Percentiles rank a stretch among this genome's conserved stretches.
Evolutionary conservation across 768 basidiomycete species (phyloP).

Genomic region (Gloeostereum incarnatum): DNA sequence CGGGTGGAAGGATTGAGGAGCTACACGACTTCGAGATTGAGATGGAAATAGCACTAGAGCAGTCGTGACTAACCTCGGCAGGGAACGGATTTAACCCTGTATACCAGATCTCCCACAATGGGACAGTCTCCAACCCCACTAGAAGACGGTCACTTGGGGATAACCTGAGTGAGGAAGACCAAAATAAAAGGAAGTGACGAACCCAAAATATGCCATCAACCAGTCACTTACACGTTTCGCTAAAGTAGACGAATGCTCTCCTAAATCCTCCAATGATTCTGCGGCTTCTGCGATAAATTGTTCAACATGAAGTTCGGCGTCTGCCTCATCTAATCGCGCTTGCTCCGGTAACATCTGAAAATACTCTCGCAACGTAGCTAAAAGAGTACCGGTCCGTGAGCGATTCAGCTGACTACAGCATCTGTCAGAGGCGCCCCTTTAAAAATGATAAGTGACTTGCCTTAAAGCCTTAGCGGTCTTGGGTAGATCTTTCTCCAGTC

Average conservation of each 20-base stretch:
- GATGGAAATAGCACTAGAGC: neutral
- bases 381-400: too few relatives aligned
- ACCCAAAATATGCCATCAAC: conserved; percentile 45
- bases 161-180: neutral
- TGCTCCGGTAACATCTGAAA: neutral
- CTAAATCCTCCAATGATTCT: conserved; percentile 3
- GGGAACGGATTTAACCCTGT: conserved; percentile 58
- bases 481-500: too few relatives aligned
- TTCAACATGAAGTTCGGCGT: neutral
- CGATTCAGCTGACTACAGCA: too few relatives aligned
- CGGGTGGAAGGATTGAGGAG: conserved; percentile 64
- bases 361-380: too few relatives aligned
- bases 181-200: conserved; percentile 11
- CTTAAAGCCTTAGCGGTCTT: too few relatives aligned
- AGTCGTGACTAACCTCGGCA: conserved; percentile 39
- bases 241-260: conserved; percentile 10
- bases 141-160: neutral
- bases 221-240: conserved; percentile 33
- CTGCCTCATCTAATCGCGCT: too few relatives aligned
- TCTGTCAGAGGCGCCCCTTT: too few relatives aligned
- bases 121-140: conserved; percentile 40
- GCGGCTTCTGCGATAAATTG: neutral
- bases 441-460: too few relatives aligned
- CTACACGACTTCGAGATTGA: conserved; percentile 20
- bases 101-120: conserved; percentile 69